Evolutionary conservation across 768 basidiomycete species (phyloP).

Genomic region (Rhodosporidiobolus sp.): DNA sequence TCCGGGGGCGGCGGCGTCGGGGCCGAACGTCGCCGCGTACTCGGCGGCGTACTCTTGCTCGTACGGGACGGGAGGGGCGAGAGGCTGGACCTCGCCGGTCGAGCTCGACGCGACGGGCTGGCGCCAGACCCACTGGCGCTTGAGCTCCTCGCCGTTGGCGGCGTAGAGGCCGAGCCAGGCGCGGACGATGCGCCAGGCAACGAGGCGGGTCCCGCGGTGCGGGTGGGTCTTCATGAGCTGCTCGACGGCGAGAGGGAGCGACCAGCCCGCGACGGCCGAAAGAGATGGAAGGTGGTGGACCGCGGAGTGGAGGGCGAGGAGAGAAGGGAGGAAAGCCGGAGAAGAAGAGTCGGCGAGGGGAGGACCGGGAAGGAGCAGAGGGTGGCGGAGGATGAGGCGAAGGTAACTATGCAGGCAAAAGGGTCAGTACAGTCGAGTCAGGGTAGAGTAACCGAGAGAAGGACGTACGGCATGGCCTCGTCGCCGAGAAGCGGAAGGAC

Average conservation of each 20-base stretch:
- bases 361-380: slow-evolving; percentile 54
- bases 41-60: slow-evolving; percentile 71
- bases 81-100: slow-evolving; percentile 3
- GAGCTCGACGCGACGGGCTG: slow-evolving; percentile 30
- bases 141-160: slow-evolving; percentile 41
- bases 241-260: slow-evolving; percentile 29
- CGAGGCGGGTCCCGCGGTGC: slow-evolving; percentile 39
- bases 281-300: slow-evolving; percentile 33
- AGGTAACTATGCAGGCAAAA: slow-evolving; percentile 19
- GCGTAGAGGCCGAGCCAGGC: slow-evolving; percentile 40
- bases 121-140: slow-evolving; percentile 47
- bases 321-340: slow-evolving; percentile 17
- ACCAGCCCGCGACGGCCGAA: slow-evolving; percentile 31
- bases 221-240: slow-evolving; percentile 37
- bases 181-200: slow-evolving; percentile 41
- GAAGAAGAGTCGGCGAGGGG: slow-evolving; percentile 44
- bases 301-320: slow-evolving; percentile 32
- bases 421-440: slow-evolving; percentile 59
- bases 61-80: slow-evolving; percentile 59
- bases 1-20: slow-evolving; percentile 72
- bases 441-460: background rate
- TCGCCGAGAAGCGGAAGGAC: slow-evolving; percentile 43
- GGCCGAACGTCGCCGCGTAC: slow-evolving; percentile 70
- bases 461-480: slow-evolving; percentile 48
- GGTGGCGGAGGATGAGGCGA: slow-evolving; percentile 42